Conservation (phyloP, 768 basidiomycete genomes). For the Leccinum boreale region DNA sequence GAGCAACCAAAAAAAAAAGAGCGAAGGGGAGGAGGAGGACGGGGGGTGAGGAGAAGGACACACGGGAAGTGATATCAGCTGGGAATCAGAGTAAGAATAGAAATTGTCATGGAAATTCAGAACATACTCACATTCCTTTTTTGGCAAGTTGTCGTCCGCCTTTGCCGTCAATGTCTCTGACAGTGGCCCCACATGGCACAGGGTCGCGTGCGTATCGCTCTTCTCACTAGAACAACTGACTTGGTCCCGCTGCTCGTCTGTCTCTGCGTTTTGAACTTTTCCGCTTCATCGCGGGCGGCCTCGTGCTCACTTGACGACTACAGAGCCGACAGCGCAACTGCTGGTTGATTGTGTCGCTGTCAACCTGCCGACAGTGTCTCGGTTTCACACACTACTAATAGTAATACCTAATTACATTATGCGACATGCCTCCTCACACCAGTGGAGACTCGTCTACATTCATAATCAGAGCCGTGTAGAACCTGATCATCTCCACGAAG, state of each 20-base stretch:
- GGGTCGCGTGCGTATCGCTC: not conserved
- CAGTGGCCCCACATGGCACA: not conserved
- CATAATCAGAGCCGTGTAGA: constrained; percentile 61
- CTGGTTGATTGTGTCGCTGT: not conserved
- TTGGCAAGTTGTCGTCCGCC: not conserved
- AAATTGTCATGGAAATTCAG: not conserved
- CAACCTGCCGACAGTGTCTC: not conserved
- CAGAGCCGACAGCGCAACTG: not conserved
- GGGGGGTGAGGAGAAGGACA: not conserved
- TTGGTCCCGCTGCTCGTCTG: not conserved
- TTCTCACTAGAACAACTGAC: not conserved
- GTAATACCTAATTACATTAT: not conserved
- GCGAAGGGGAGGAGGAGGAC: not conserved
- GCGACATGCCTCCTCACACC: not conserved
- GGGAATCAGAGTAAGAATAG: not conserved
- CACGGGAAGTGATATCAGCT: not conserved
- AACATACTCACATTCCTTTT: not conserved
- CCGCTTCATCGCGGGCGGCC: not conserved
- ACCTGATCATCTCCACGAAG: constrained; percentile 63
- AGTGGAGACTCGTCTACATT: constrained; percentile 57
- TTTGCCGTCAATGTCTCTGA: not conserved
- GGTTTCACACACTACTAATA: not conserved
- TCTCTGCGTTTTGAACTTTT: not conserved
- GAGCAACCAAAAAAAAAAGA: constrained; percentile 2
- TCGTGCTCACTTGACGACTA: not conserved